Evolutionary conservation across 345 rosid genomes (phyloP).

Genomic region (Gossypium thurberi): DNA sequence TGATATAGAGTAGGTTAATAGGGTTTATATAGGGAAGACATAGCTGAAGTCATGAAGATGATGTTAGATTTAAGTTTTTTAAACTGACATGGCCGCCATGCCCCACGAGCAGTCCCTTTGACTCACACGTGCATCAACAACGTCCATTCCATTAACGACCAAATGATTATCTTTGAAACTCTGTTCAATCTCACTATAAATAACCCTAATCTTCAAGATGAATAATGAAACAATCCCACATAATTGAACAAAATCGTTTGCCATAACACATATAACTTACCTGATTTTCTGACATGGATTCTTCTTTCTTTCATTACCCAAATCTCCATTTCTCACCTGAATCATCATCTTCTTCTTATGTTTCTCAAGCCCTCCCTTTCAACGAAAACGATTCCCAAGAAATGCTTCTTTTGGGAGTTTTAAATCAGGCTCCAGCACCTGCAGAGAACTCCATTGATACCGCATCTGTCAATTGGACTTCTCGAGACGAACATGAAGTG

Average conservation of each 20-base stretch:
- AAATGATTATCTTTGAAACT: neutral
- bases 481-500: slow-evolving; percentile 27
- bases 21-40: neutral
- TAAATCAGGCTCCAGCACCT: slow-evolving; percentile 21
- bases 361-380: slow-evolving; percentile 42
- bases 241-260: too few species aligned
- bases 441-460: slow-evolving; percentile 12
- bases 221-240: too few species aligned
- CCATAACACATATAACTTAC: neutral
- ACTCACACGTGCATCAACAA: neutral
- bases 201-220: neutral
- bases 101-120: neutral
- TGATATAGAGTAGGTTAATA: too few species aligned
- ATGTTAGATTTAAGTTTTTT: neutral
- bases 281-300: slow-evolving; percentile 26
- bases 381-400: slow-evolving; percentile 20
- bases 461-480: too few species aligned
- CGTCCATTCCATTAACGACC: neutral
- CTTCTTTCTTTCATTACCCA: slow-evolving; percentile 26
- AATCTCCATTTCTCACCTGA: slow-evolving; percentile 22
- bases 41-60: neutral
- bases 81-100: neutral
- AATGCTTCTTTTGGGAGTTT: slow-evolving; percentile 47
- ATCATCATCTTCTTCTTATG: slow-evolving; percentile 23
- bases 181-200: slow-evolving; percentile 13